Conservation (phyloP, 1,139 yeast genomes). For the Diutina rugosa region DNA sequence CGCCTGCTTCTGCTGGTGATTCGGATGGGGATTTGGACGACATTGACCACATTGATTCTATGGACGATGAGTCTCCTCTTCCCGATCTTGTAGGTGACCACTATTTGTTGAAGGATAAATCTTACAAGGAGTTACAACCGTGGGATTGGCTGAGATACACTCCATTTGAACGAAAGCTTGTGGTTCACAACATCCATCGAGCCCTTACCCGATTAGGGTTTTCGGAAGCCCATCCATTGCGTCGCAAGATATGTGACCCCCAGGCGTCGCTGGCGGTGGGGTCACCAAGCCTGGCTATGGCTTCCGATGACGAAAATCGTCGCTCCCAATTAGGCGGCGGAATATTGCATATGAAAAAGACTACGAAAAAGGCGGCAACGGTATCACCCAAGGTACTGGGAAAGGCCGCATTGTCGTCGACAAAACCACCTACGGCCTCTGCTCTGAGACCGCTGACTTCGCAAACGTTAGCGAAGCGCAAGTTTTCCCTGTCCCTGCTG, state of each 20-base stretch:
- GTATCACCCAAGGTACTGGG: neutral
- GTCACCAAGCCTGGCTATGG: neutral
- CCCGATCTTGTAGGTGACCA: neutral
- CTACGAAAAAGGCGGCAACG: neutral
- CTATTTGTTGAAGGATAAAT: conserved; percentile 24
- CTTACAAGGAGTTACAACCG: conserved; percentile 29
- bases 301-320: neutral
- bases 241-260: conserved; percentile 16
- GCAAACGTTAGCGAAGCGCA: neutral
- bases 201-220: conserved; percentile 32
- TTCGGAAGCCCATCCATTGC: conserved; percentile 31
- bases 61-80: neutral
- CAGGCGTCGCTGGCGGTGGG: neutral
- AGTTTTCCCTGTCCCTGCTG: conserved; percentile 1
- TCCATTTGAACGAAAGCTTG: conserved; percentile 18
- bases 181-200: conserved; percentile 21
- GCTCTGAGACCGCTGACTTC: neutral
- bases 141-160: conserved; percentile 25
- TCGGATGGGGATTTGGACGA: neutral
- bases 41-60: neutral
- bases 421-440: neutral
- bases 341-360: neutral
- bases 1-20: neutral
- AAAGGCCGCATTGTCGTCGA: neutral
- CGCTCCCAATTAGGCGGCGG: neutral